These are phyloP conservation scores for Saksenaea oblongispora DNA, from an alignment of 371 early-diverging fungal genomes.

Conservation along the genomic window DNA sequence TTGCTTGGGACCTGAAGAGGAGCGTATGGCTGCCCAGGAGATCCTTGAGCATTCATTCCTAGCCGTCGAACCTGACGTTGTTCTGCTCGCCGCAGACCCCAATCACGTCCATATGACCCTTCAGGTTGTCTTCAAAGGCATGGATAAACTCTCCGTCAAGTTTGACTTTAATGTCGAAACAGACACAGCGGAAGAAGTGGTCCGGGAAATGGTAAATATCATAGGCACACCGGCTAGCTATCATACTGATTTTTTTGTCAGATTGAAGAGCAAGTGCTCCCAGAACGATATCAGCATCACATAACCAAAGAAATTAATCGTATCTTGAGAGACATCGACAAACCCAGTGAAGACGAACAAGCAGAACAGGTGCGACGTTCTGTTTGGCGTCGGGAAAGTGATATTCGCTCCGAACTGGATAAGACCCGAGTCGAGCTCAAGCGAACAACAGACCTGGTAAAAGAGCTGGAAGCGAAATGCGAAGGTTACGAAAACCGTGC, in stretches of 20 bases:
- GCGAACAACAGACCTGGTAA: slow-evolving; percentile 25
- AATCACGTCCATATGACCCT: slow-evolving; percentile 73
- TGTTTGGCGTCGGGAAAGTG: slow-evolving; percentile 53
- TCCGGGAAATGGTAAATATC: slow-evolving; percentile 81
- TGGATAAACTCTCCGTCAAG: slow-evolving; percentile 83
- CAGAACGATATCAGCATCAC: slow-evolving; percentile 72
- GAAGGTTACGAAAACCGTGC: slow-evolving; percentile 31
- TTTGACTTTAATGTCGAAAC: slow-evolving; percentile 89
- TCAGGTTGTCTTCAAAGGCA: slow-evolving; percentile 85
- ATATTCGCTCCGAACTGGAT: slow-evolving; percentile 47
- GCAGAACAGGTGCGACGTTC: slow-evolving; percentile 40
- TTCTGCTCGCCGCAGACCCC: slow-evolving; percentile 62
- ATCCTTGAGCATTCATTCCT: slow-evolving; percentile 86
- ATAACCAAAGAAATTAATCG: slow-evolving; percentile 89
- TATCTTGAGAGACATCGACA: slow-evolving; percentile 74
- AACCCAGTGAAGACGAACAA: slow-evolving; percentile 45
- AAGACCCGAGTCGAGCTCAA: slow-evolving; percentile 29
- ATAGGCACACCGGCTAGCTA: no score
- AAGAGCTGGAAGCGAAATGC: slow-evolving; percentile 37
- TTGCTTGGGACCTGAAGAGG: slow-evolving; percentile 69
- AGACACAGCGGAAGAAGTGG: slow-evolving; percentile 92
- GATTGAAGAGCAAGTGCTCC: slow-evolving; percentile 84
- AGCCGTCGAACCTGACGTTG: slow-evolving; percentile 71
- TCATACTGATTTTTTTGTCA: slow-evolving; percentile 23
- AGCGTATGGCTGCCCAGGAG: slow-evolving; percentile 74